Evolutionary conservation across 2,329 filamentous ascomycete species (phyloP).

Genomic region (Gliomastix tumulicola): DNA sequence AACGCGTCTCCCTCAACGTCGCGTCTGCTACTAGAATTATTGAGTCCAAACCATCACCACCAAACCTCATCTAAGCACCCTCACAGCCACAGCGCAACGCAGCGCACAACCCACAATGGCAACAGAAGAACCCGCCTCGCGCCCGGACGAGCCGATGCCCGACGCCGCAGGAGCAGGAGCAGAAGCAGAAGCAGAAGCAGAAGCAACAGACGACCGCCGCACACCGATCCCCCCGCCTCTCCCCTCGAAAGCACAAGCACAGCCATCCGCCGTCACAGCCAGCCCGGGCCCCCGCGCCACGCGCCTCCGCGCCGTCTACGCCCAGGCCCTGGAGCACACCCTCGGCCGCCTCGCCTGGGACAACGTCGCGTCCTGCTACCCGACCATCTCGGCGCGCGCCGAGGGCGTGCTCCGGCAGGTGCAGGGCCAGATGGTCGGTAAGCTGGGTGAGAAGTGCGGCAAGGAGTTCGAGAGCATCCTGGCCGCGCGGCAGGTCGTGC

Average conservation of each 20-base stretch:
- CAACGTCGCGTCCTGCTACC: slow-evolving; percentile 55
- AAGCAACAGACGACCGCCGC: background rate
- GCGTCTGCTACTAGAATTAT: too few species aligned
- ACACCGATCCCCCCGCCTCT: background rate
- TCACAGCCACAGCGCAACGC: too few species aligned
- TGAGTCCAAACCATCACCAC: background rate
- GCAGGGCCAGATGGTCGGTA: slow-evolving; percentile 51
- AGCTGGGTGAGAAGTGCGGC: slow-evolving; percentile 47
- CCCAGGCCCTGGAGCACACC: slow-evolving; percentile 43
- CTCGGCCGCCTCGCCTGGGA: slow-evolving; percentile 47
- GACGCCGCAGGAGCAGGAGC: too few species aligned
- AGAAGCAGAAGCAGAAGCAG: too few species aligned
- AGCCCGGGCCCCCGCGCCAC: slow-evolving; percentile 50
- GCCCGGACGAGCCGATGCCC: too few species aligned
- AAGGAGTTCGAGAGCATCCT: slow-evolving; percentile 53
- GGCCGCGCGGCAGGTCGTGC: slow-evolving; percentile 42
- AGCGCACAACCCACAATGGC: slow-evolving; percentile 1
- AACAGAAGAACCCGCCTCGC: background rate
- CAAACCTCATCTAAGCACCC: too few species aligned
- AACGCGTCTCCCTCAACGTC: slow-evolving; percentile 3
- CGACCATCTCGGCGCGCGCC: slow-evolving; percentile 45
- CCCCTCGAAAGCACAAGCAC: background rate
- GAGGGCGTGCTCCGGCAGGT: slow-evolving; percentile 45
- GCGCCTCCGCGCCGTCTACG: slow-evolving; percentile 47
- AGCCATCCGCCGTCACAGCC: background rate